These are phyloP conservation scores for Dendrostoma leiphaemia DNA, from an alignment of 2,329 filamentous ascomycete species.

Conservation along the genomic window DNA sequence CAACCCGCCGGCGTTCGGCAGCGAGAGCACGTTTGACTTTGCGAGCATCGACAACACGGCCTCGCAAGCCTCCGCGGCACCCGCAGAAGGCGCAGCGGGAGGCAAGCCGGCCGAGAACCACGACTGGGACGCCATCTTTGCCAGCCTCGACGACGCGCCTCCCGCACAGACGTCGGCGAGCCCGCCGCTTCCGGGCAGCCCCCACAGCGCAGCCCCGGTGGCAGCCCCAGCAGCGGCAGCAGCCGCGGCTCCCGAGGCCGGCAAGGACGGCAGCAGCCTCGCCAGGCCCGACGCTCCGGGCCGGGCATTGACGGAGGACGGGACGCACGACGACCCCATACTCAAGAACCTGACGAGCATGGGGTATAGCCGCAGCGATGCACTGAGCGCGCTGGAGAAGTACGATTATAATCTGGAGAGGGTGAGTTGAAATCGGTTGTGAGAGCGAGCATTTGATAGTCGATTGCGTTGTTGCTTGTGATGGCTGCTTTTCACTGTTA, in stretches of 20 bases:
- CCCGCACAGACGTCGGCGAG: slow-evolving; percentile 24
- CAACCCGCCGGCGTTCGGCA: slow-evolving; percentile 37
- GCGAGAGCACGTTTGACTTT: slow-evolving; percentile 60
- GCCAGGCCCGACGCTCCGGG: slow-evolving; percentile 38
- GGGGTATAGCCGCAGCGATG: slow-evolving; percentile 76
- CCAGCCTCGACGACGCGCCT: slow-evolving; percentile 63
- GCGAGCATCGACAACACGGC: slow-evolving; percentile 42
- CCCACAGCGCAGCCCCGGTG: slow-evolving; percentile 23
- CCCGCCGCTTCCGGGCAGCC: slow-evolving; percentile 23
- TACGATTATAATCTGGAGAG: slow-evolving; percentile 96
- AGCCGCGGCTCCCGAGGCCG: slow-evolving; percentile 25
- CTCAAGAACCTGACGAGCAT: slow-evolving; percentile 85
- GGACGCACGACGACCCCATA: slow-evolving; percentile 86
- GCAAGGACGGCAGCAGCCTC: slow-evolving; percentile 17
- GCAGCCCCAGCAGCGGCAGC: slow-evolving; percentile 23
- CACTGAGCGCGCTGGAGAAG: slow-evolving; percentile 81
- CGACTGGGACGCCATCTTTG: slow-evolving; percentile 96
- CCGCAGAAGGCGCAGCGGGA: slow-evolving; percentile 37
- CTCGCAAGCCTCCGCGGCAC: slow-evolving; percentile 28
- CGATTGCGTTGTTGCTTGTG: not conserved
- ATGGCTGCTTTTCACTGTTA: not conserved
- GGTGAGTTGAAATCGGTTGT: slow-evolving; percentile 60
- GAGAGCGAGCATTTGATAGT: not conserved
- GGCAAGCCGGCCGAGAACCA: slow-evolving; percentile 53
- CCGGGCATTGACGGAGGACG: slow-evolving; percentile 68